phyloP scores from a whole-genome alignment of 495 filamentous ascomycete species.

The Echria macrotheca region DNA sequence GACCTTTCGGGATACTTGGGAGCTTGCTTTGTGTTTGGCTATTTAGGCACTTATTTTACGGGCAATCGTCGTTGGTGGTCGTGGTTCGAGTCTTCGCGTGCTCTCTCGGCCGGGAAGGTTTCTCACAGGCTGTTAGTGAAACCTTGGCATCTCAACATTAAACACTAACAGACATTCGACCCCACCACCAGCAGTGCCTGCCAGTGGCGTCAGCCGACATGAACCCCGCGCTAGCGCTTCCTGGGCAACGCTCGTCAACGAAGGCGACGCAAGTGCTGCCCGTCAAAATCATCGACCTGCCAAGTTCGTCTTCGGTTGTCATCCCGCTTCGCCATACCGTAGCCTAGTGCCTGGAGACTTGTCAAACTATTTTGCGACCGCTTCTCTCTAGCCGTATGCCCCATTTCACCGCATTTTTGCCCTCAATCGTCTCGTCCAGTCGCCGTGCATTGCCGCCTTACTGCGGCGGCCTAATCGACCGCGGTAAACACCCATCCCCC shows the following conservation, averaged over 20 bases:
- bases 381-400: not conserved
- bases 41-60: too few relatives aligned
- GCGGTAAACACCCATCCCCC: not conserved
- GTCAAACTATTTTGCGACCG: not conserved
- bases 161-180: conserved; percentile 7
- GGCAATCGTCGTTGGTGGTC: too few relatives aligned
- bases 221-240: conserved; percentile 28
- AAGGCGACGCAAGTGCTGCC: not conserved
- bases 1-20: too few relatives aligned
- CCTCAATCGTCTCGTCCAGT: too few relatives aligned
- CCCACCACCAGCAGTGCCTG: conserved; percentile 4
- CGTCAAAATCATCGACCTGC: conserved; percentile 3
- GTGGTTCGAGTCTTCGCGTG: too few relatives aligned
- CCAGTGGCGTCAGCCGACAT: conserved; percentile 21
- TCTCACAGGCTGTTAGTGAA: conserved; percentile 8
- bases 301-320: conserved; percentile 7
- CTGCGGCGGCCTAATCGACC: not conserved
- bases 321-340: too few relatives aligned
- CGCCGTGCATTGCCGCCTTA: too few relatives aligned
- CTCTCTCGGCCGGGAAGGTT: too few relatives aligned
- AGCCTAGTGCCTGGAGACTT: too few relatives aligned
- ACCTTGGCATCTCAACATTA: too few relatives aligned
- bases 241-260: conserved; percentile 22
- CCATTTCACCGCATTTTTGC: too few relatives aligned
- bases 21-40: too few relatives aligned